Base-by-base conservation (phyloP, 208 protist species). In the Trypanosoma theileri region DNA sequence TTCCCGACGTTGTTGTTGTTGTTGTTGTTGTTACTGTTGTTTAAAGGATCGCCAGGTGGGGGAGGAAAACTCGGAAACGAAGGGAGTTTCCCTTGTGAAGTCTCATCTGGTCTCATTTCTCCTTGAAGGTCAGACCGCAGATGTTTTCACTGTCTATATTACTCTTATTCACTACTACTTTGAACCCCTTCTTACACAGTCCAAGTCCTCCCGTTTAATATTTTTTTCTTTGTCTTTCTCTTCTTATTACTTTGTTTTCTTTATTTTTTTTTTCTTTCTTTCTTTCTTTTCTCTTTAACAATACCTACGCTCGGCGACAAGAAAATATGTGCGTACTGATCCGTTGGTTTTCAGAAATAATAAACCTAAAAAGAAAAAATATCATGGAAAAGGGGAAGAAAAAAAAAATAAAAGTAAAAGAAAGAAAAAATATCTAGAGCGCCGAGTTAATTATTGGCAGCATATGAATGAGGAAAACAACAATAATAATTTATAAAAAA, bases 61-160 rank as follows among this genome's bases (percentile, higher is more conserved):
- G 50, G 31, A 12, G 69, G 69, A 69, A 75, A 75, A 1, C 10
- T 40, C 16, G 62, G 56, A 17, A 69, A 63, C 50, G 28, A 26
- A 21, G 58, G 64, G 35, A 42, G 46, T 31, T 19, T 35, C 28
- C 26, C 22, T 19, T 10, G 4, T 42, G 51, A 7, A 35, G 16
- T 16, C 17, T 66, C 71, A 60, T 42, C 31, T 13, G 64, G 48
- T 11, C 35, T 50, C 62, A 75, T 68, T 10, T 45, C 35, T 24
- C 19, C 0, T 0, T 59, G 28, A 44, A 41, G 42, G 28, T 35
- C 28, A 8, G 6, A 35, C 1, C 28, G 6, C 4, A 42, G 19
- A 61, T 61, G 35, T 61, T 12, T 61, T 26, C 57, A 26, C 57
- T 26, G 14, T n/a, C 12, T 19, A 9, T 21, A 19, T 51, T 1